These are phyloP conservation scores for Claviceps lovelessii DNA, from an alignment of 2,329 filamentous ascomycete species.

Conservation along the genomic window DNA sequence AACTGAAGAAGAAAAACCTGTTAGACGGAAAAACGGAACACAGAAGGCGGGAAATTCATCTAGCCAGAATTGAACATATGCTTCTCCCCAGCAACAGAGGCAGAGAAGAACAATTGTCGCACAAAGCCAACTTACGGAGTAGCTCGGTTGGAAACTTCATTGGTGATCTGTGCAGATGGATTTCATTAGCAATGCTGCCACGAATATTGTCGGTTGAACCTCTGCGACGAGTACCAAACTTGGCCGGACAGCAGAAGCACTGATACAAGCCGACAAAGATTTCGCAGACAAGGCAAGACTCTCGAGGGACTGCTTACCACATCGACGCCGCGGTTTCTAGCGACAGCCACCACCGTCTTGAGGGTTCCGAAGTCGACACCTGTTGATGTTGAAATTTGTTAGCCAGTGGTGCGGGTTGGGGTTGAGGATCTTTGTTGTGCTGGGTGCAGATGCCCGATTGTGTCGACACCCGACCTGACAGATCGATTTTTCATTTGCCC, in stretches of 20 bases:
- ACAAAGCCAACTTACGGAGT: slow-evolving; percentile 65
- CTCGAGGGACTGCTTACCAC: slow-evolving; percentile 54
- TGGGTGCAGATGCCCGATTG: background rate
- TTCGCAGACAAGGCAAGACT: background rate
- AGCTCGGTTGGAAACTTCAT: slow-evolving; percentile 96
- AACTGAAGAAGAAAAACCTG: slow-evolving; percentile 34
- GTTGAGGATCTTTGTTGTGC: background rate
- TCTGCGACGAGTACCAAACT: background rate
- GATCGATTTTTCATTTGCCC: background rate
- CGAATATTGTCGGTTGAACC: no score
- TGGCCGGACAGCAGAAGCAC: background rate
- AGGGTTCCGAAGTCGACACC: slow-evolving; percentile 92
- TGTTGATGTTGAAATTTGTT: slow-evolving; percentile 13
- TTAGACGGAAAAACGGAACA: background rate
- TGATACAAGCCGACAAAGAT: background rate
- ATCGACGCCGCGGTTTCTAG: slow-evolving; percentile 96
- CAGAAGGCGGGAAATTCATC: background rate
- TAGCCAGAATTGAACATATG: background rate
- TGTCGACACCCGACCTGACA: background rate
- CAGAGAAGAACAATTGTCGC: slow-evolving; percentile 8
- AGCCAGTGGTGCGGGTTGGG: background rate
- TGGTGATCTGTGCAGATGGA: slow-evolving; percentile 59
- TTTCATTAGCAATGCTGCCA: background rate
- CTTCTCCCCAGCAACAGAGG: background rate
- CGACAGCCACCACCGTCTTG: slow-evolving; percentile 95